Conservation (phyloP, 1,139 yeast genomes). For the Magnusiomyces sp. region DNA sequence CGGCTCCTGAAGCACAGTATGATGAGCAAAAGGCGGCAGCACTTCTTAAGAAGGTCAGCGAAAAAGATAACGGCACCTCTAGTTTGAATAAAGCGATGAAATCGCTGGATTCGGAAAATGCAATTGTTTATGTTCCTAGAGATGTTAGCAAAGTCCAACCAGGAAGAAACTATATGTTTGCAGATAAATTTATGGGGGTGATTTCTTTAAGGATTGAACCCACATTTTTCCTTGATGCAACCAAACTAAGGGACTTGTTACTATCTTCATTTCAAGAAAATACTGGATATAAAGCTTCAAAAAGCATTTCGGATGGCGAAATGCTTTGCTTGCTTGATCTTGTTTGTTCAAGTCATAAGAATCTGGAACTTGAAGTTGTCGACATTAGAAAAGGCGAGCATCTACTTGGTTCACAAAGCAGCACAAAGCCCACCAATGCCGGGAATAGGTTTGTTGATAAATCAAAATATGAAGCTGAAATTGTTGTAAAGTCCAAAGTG, state of each 20-base stretch:
- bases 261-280: constrained; percentile 34
- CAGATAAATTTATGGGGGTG: constrained; percentile 46
- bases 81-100: constrained; percentile 44
- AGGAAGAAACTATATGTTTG: constrained; percentile 44
- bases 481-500: constrained; percentile 27
- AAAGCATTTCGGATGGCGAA: constrained; percentile 49
- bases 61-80: constrained; percentile 20
- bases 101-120: constrained; percentile 46
- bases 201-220: constrained; percentile 38
- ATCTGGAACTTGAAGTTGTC: background rate
- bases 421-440: background rate
- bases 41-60: constrained; percentile 39
- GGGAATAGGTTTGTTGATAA: constrained; percentile 51
- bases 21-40: constrained; percentile 38
- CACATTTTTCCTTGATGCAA: constrained; percentile 40
- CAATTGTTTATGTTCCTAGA: constrained; percentile 43
- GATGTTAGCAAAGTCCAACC: constrained; percentile 37
- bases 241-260: constrained; percentile 38
- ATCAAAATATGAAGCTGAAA: constrained; percentile 55
- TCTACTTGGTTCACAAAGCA: too few species aligned
- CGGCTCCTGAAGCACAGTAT: constrained; percentile 45
- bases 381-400: background rate
- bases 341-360: constrained; percentile 46
- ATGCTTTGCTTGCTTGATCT: constrained; percentile 47
- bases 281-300: constrained; percentile 51